Evolutionary conservation across 2,329 filamentous ascomycete species (phyloP), one percentile per base, ranked within the genome.

Genomic region (Arachnomyces sp.): DNA sequence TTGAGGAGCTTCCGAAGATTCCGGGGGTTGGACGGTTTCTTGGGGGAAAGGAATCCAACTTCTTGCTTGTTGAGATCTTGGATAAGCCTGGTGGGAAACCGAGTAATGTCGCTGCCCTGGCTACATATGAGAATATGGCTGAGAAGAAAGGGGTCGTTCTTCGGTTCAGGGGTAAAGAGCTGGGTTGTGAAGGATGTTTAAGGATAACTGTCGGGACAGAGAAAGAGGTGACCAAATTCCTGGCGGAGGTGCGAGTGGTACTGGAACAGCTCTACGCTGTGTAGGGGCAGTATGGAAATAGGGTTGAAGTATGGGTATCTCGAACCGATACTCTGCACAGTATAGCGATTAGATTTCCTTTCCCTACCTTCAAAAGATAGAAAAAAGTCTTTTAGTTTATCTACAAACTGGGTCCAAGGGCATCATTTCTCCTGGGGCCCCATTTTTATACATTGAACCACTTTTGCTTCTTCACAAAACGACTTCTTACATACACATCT

Each of bases 131-230:
- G 66, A 73, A 71, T 21, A 72, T 98, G 53, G 92, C 92, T 1
- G 87, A 94, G 71, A 76, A 79, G 31, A 82, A 80, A 59, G 88
- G 90, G 1, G 90, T 98, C 0, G 89, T 98, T 5, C 90, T 96
- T 3, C 74, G 92, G 39, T 98, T 96, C 64, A 74, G 92, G 52
- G 92, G 92, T 35, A 93, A 89, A 67, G 92, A 98, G 69, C 72
- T 84, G 49, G 90, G 89, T 3, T 98, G 92, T 59, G 63, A 82
- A 31, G 92, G 90, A 0, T 95, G 90, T 56, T 65, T 98, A 60
- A 77, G 92, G 40, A 86, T 96, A 50, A 98, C 92, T 0, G 79
- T 98, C 9, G 92, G 92, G 12, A 96, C 90, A 1, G 85, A 93
- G 61, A 67, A 77, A 1, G 92, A 98, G 64, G 86, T 93, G 7